Base-by-base conservation (phyloP, 2,329 filamentous ascomycete species). In the Trichoderma cornu-damae region DNA sequence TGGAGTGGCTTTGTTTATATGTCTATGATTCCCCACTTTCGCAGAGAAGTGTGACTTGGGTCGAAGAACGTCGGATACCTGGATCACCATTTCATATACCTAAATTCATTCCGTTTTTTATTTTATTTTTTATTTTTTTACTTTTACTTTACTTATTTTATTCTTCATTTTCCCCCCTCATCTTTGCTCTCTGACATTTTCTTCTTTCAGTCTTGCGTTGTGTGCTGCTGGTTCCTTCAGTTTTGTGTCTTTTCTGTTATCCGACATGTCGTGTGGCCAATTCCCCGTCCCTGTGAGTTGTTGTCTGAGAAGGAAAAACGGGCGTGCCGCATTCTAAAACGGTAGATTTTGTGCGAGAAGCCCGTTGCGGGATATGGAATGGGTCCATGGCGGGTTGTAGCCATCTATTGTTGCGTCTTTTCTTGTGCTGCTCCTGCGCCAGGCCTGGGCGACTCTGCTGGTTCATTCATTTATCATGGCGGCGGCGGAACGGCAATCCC, bases 1-100 rank as follows among this genome's bases (percentile, higher is more conserved):
- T 69, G 62, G 58, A 69, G 66, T 71, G 63, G 66, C 65, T 55
- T 69, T 70, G 66, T 63, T 57, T 68, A 46, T 42, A 59, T 71
- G 66, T 70, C 68, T 69, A 71, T 72, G 71, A 72, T 73, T 73
- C 71, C 70, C 69, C 70, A 66, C 62, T 68, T 70, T 64, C 49
- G 60, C 62, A 67, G 52, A 66, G 63, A 62, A 61, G 66, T 68
- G 64, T 67, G 61, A 64, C 64, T 64, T 46, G 54, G 65, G 66
- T 68, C 61, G 65, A 63, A 65, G 62, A 64, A 55, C 63, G 60
- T 63, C 58, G 60, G 65, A 65, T 60, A 62, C 61, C 62, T 68
- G 66, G 68, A 67, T 69, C 66, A 67, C 64, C 63, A 64, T 57
- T 57, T 48, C 67, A 67, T 67, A 69, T 69, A 67, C 67, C 67